phyloP scores from a whole-genome alignment of 179 eudicot genomes.

The Dionaea muscipula region DNA sequence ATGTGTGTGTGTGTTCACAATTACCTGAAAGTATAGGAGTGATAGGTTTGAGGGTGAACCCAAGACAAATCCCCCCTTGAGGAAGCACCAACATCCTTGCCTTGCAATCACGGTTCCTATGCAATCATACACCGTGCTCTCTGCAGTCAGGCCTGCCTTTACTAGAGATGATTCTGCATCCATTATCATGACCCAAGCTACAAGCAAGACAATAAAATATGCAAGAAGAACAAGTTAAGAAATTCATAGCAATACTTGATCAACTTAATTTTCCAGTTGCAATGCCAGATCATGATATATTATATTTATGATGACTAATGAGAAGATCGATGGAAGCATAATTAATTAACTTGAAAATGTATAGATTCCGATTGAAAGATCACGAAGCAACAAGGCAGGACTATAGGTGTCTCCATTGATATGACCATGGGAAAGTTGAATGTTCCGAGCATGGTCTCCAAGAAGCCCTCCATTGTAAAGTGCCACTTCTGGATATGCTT shows the following conservation, averaged over 20 bases:
- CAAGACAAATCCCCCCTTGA: constrained; percentile 76
- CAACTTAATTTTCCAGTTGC: neutral
- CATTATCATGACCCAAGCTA: constrained; percentile 66
- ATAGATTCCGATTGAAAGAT: constrained; percentile 36
- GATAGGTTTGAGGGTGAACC: constrained; percentile 37
- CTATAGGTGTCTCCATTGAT: constrained; percentile 13
- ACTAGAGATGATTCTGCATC: constrained; percentile 40
- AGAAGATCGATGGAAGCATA: too few species aligned
- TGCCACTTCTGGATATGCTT: constrained; percentile 51
- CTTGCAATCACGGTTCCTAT: constrained; percentile 68
- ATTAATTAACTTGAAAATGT: constrained; percentile 43
- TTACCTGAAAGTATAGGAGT: constrained; percentile 50
- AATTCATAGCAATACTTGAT: neutral
- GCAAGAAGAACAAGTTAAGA: neutral
- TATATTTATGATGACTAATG: too few species aligned
- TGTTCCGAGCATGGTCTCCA: constrained; percentile 15
- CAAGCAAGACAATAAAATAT: constrained; percentile 3
- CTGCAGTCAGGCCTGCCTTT: constrained; percentile 39
- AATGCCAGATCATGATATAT: constrained; percentile 2
- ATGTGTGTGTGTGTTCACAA: too few species aligned
- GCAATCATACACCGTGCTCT: constrained; percentile 27
- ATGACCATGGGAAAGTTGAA: constrained; percentile 2
- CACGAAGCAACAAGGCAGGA: constrained; percentile 41
- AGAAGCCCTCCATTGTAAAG: constrained; percentile 73
- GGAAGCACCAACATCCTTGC: constrained; percentile 82